phyloP scores from a whole-genome alignment of 2,329 filamentous ascomycete species.

The Camillea tinctor region DNA sequence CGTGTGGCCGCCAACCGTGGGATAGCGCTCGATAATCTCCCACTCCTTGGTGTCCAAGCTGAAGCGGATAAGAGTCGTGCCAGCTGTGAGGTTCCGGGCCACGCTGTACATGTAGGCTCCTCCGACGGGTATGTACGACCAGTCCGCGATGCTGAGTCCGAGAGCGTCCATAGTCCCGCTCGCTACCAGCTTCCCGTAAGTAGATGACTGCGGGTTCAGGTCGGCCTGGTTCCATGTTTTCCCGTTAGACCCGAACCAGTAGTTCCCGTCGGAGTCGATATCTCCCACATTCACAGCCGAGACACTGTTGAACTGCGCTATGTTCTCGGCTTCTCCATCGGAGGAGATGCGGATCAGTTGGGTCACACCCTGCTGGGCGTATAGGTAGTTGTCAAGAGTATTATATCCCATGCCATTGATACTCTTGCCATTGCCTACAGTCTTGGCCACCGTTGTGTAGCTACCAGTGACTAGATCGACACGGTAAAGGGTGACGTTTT shows the following conservation, averaged over 20 bases:
- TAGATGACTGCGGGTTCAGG: conserved; percentile 11
- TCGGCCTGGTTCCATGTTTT: conserved; percentile 13
- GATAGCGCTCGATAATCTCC: conserved; percentile 8
- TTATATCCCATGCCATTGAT: conserved; percentile 29
- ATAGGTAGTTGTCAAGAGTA: conserved; percentile 22
- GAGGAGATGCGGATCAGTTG: conserved; percentile 23
- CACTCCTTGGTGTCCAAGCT: conserved; percentile 11
- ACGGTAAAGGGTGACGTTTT: conserved; percentile 9
- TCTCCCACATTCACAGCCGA: conserved; percentile 16
- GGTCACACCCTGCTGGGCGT: conserved; percentile 9
- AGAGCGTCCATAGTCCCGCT: conserved; percentile 10
- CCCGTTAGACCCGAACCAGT: conserved; percentile 10
- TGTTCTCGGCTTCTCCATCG: conserved; percentile 10
- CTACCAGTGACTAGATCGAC: conserved; percentile 13
- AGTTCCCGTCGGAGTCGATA: conserved; percentile 18
- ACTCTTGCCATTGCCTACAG: conserved; percentile 6
- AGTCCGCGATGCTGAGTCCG: conserved; percentile 14
- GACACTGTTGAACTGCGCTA: conserved; percentile 6
- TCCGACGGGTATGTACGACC: conserved; percentile 15
- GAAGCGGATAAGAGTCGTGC: conserved; percentile 11
- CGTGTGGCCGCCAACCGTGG: conserved; percentile 4
- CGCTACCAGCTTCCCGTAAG: conserved; percentile 9
- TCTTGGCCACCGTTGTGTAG: background rate
- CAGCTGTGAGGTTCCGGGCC: background rate
- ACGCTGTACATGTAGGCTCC: conserved; percentile 11